Conservation (phyloP, 169 alveolate species). For the Babesia sp. region DNA sequence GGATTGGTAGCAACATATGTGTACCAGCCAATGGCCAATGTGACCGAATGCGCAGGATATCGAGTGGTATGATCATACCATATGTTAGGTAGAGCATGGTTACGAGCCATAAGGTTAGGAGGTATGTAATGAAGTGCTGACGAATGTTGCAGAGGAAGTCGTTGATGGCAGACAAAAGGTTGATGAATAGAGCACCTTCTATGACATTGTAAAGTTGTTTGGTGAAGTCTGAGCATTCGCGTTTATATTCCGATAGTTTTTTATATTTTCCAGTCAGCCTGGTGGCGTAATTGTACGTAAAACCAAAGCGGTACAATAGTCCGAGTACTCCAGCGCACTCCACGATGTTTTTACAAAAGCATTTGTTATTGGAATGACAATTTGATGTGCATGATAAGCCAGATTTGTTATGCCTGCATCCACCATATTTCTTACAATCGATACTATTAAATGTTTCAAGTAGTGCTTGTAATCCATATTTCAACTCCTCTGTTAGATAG, state of each 20-base stretch:
- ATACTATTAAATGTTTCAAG: background rate
- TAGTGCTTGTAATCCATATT: background rate
- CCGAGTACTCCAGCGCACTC: constrained; percentile 4
- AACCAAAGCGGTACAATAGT: background rate
- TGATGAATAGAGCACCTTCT: background rate
- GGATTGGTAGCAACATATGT: no score
- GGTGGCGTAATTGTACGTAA: background rate
- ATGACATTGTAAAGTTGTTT: background rate
- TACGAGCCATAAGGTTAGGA: no score
- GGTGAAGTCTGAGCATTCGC: background rate
- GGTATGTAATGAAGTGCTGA: no score
- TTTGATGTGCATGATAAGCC: no score
- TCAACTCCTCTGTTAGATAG: background rate
- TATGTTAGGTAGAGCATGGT: no score
- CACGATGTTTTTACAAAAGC: constrained; percentile 1
- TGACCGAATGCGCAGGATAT: no score
- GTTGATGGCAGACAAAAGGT: background rate
- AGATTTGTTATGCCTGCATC: no score
- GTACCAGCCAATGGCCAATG: no score
- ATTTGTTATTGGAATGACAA: no score
- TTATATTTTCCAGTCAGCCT: background rate
- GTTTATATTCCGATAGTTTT: background rate
- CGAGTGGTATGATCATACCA: no score
- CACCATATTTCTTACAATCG: background rate
- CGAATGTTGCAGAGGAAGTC: background rate